Percentiles rank a stretch among this genome's conserved stretches.
These are phyloP conservation scores for Phylloporus sp. DNA, from an alignment of 768 basidiomycete species.

Conservation along the genomic window DNA sequence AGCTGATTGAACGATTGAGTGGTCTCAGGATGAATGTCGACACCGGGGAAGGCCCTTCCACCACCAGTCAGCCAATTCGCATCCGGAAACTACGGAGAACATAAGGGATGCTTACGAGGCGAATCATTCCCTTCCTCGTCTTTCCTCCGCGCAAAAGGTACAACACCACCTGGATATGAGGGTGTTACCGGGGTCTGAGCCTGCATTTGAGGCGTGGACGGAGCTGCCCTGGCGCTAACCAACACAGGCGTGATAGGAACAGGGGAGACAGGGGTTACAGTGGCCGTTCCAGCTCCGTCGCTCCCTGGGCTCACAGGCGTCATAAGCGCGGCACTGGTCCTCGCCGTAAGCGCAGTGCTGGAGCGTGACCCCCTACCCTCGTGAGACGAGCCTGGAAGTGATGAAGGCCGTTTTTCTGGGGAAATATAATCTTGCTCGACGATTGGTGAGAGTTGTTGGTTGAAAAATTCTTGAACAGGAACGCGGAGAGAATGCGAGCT, in stretches of 20 bases:
- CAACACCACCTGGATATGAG: slow-evolving; percentile 15
- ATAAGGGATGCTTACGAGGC: slow-evolving; percentile 38
- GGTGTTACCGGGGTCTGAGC: slow-evolving; percentile 23
- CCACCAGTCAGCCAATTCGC: slow-evolving; percentile 3
- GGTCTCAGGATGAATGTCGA: slow-evolving; percentile 60
- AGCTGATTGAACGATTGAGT: slow-evolving; percentile 61
- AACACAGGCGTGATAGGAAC: slow-evolving; percentile 29
- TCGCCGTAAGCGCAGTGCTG: slow-evolving; percentile 31
- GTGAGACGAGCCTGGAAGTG: slow-evolving; percentile 27
- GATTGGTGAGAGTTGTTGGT: slow-evolving; percentile 58
- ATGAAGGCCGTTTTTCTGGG: slow-evolving; percentile 40
- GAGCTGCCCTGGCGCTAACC: slow-evolving; percentile 13
- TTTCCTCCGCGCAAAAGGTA: slow-evolving; percentile 23
- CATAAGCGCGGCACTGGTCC: slow-evolving; percentile 28
- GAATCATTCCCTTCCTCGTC: slow-evolving; percentile 30
- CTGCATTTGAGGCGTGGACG: slow-evolving; percentile 11
- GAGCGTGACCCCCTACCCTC: slow-evolving; percentile 25
- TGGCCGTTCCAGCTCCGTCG: slow-evolving; percentile 18
- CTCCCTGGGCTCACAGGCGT: slow-evolving; percentile 26
- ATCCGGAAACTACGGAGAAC: background rate
- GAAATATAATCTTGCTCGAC: slow-evolving; percentile 62
- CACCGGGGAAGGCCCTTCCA: slow-evolving; percentile 47
- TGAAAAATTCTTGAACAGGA: slow-evolving; percentile 30
- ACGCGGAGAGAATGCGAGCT: slow-evolving; percentile 44
- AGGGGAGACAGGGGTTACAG: slow-evolving; percentile 27